A percentile compares a stretch with the other conserved stretches of the same genome.
These are phyloP conservation scores for Leptoxyphium fumago DNA, from an alignment of 2,329 filamentous ascomycete genomes.

Conservation along the genomic window DNA sequence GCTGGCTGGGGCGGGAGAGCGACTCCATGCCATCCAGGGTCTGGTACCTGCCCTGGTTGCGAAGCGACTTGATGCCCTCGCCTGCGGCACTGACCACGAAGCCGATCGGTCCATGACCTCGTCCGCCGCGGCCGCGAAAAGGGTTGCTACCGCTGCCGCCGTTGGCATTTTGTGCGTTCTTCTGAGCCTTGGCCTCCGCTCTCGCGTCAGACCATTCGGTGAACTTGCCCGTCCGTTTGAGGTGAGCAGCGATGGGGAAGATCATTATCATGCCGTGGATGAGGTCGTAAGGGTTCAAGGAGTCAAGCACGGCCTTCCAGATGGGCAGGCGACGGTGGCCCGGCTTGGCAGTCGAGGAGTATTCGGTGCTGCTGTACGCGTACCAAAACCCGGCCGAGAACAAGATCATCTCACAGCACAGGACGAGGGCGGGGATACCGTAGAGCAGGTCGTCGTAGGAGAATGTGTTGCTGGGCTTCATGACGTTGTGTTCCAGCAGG, in stretches of 20 bases:
- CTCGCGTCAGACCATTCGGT: slow-evolving; percentile 1
- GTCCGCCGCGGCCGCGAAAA: background rate
- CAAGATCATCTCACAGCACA: slow-evolving; percentile 13
- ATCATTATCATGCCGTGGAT: slow-evolving; percentile 5
- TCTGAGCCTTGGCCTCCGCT: slow-evolving; percentile 2
- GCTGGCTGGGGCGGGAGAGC: slow-evolving; percentile 2
- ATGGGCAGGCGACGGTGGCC: slow-evolving; percentile 5
- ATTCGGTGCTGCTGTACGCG: slow-evolving; percentile 12
- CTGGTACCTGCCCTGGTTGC: slow-evolving; percentile 4
- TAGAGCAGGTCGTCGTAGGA: slow-evolving; percentile 14
- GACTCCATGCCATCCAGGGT: slow-evolving; percentile 5
- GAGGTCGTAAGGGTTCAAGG: slow-evolving; percentile 5
- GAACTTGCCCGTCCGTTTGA: slow-evolving; percentile 3
- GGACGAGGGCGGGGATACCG: slow-evolving; percentile 11
- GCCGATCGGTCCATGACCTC: no score
- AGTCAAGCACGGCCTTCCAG: slow-evolving; percentile 5
- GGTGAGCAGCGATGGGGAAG: slow-evolving; percentile 1
- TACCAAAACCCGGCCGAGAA: slow-evolving; percentile 15
- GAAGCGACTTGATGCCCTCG: background rate
- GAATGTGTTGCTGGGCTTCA: slow-evolving; percentile 9
- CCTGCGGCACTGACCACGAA: background rate
- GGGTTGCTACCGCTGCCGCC: slow-evolving; percentile 1
- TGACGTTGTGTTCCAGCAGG: slow-evolving; percentile 10
- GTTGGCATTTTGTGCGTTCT: slow-evolving; percentile 1
- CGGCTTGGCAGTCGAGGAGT: slow-evolving; percentile 6